Evolutionary conservation across 2,329 filamentous ascomycete species (phyloP).

Genomic region (Fusarium verticillioides): DNA sequence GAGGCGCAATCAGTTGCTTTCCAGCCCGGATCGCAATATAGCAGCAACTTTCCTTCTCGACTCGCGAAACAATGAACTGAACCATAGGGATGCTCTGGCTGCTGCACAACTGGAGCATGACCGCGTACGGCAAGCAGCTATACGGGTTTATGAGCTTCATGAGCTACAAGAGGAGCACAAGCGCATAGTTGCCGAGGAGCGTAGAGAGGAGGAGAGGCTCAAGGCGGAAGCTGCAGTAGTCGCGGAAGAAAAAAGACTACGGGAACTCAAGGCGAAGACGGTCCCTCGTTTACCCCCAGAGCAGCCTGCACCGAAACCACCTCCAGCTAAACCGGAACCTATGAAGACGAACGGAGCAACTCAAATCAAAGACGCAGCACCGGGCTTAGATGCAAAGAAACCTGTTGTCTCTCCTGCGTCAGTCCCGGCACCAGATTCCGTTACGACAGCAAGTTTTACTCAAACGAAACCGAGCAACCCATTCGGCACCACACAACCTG

Average conservation of each 20-base stretch:
- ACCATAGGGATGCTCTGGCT: constrained; percentile 73
- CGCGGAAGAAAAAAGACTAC: constrained; percentile 60
- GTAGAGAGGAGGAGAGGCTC: constrained; percentile 59
- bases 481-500: constrained; percentile 31
- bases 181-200: constrained; percentile 57
- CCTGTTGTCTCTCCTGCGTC: constrained; percentile 11
- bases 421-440: constrained; percentile 22
- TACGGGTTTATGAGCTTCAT: constrained; percentile 61
- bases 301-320: constrained; percentile 47
- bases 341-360: constrained; percentile 36
- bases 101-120: constrained; percentile 75
- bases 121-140: constrained; percentile 65
- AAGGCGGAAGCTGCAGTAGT: constrained; percentile 57
- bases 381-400: constrained; percentile 36
- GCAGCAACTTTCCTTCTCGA: constrained; percentile 71
- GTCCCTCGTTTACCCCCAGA: constrained; percentile 57
- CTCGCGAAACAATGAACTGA: constrained; percentile 69
- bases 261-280: constrained; percentile 58
- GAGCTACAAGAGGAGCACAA: constrained; percentile 58
- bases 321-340: constrained; percentile 36
- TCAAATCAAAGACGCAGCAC: constrained; percentile 37
- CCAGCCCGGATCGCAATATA: constrained; percentile 58
- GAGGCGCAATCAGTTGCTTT: constrained; percentile 52
- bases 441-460: constrained; percentile 36
- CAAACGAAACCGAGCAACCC: constrained; percentile 41